Percentiles rank a stretch among this genome's conserved stretches.
Evolutionary conservation across 441 rosid species (phyloP).

Genomic region (Gossypium aridum): DNA sequence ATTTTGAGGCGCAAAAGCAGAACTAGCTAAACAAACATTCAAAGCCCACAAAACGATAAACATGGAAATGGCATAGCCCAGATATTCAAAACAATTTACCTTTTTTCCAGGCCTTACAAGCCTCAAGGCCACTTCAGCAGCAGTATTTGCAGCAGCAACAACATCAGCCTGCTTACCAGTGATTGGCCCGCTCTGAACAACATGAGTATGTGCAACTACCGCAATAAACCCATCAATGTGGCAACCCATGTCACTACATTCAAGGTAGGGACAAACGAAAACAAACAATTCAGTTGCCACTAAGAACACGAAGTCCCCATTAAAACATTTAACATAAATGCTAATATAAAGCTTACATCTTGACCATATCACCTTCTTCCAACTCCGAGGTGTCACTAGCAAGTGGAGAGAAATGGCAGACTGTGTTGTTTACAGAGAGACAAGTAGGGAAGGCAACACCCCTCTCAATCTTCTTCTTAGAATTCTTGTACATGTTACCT

Average conservation of each 20-base stretch:
- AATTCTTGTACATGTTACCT: slow-evolving; percentile 84
- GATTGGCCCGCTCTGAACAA: slow-evolving; percentile 62
- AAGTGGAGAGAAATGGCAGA: slow-evolving; percentile 86
- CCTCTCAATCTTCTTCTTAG: slow-evolving; percentile 79
- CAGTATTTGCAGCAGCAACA: slow-evolving; percentile 87
- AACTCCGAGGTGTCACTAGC: slow-evolving; percentile 66
- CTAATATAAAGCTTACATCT: slow-evolving; percentile 49
- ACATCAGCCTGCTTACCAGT: slow-evolving; percentile 84
- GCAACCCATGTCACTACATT: slow-evolving; percentile 83
- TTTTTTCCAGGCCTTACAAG: slow-evolving; percentile 95
- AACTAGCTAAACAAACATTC: not conserved
- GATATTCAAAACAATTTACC: slow-evolving; percentile 32
- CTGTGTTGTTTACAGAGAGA: slow-evolving; percentile 76
- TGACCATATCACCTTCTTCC: slow-evolving; percentile 85
- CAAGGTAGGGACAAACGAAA: not conserved
- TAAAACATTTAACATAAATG: not conserved
- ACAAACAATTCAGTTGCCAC: not conserved
- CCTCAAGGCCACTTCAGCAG: slow-evolving; percentile 98
- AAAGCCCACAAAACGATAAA: not conserved
- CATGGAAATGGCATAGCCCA: not conserved
- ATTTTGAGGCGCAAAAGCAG: not conserved
- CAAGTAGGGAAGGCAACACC: slow-evolving; percentile 98
- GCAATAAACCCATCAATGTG: slow-evolving; percentile 97
- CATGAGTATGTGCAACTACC: slow-evolving; percentile 85
- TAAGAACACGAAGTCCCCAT: not conserved